These are phyloP conservation scores for Fusarium dimerum DNA, from an alignment of 2,329 filamentous ascomycete species.

Conservation along the genomic window DNA sequence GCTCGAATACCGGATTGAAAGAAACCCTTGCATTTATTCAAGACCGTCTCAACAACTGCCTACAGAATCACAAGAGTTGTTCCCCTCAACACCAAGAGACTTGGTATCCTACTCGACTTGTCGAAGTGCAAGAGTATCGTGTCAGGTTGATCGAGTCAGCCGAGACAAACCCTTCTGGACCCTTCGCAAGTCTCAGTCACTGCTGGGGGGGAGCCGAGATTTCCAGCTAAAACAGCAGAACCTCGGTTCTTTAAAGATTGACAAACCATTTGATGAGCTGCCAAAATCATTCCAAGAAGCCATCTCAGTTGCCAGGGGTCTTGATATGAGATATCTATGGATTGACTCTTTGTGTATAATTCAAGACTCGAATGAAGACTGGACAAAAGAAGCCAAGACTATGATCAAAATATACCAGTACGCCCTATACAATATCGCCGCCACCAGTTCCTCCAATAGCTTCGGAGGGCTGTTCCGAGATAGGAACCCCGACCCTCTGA, in stretches of 20 bases:
- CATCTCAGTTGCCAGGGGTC: neutral
- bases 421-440: constrained; percentile 7
- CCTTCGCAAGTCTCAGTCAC: constrained; percentile 3
- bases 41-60: neutral
- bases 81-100: neutral
- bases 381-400: constrained; percentile 8
- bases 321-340: constrained; percentile 6
- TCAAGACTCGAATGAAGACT: constrained; percentile 12
- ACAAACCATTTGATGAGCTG: neutral
- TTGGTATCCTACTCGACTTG: constrained; percentile 6
- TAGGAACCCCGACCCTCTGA: neutral
- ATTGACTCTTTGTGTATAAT: constrained; percentile 18
- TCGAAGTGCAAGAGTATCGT: neutral
- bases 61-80: neutral
- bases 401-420: constrained; percentile 11
- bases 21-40: neutral
- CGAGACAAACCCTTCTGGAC: neutral
- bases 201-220: constrained; percentile 7
- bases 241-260: neutral
- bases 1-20: neutral
- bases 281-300: constrained; percentile 12
- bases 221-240: neutral
- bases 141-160: constrained; percentile 1
- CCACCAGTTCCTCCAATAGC: constrained; percentile 1
- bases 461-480: constrained; percentile 3